Base-by-base conservation (phyloP, 768 basidiomycete species). In the Dentipellis sp. region DNA sequence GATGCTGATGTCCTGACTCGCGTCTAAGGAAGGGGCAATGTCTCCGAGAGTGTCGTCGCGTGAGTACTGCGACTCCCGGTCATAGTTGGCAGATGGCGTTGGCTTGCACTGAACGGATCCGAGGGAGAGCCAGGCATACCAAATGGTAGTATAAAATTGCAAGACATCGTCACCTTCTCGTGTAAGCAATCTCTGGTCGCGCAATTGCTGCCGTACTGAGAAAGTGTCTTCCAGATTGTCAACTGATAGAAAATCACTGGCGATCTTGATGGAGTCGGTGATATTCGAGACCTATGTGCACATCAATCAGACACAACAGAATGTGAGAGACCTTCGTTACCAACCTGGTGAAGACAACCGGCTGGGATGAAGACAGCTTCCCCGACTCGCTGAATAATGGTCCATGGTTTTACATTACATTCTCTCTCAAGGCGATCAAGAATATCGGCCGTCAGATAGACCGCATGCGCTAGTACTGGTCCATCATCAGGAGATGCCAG, bases 341-440 rank as follows among this genome's bases (percentile, higher is more conserved):
- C 52, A 50, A 88, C 90, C 81, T 93, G 90, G 68, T 93, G 90
- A 0, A 88, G 88, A 67, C 88, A 93, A 34, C 92, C 94, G 4
- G 94, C 94, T 11, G 94, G 94, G 59, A 98, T n/a, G n/a, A n/a
- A n/a, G n/a, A n/a, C n/a, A n/a, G n/a, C n/a, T 67, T 98, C 89
- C 17, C 93, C 92, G 4, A 89, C 88, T 60, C 80, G 78, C 71
- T 98, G 95, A 68, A 91, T 92, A n/a, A 97, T 78, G 55, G 90
- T 72, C 71, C 83, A 86, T 59, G 88, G 88, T 71, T 72, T 80
- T 14, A 97, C 90, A 1, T 84, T 85, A 56, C 75, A 75, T 61
- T 80, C 69, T 3, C 82, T 77, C 62, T 68, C 86, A 42, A 98
- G 71, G 65, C 85, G 78, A 64, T 76, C 75, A 60, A 90, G 77